These are phyloP conservation scores for Ceratocystis diversiconidia DNA, from an alignment of 2,329 filamentous ascomycete species.

Conservation along the genomic window DNA sequence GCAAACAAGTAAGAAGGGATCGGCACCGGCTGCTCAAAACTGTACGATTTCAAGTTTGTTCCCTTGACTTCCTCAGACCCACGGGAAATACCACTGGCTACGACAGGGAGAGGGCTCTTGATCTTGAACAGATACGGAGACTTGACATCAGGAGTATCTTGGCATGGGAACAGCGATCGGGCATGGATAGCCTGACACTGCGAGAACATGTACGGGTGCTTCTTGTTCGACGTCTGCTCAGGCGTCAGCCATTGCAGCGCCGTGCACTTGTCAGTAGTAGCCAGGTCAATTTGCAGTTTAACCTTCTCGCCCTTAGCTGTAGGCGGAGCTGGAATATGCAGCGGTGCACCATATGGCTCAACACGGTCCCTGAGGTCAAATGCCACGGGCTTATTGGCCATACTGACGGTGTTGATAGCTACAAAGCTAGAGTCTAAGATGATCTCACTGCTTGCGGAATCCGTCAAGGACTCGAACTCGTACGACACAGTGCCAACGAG, in stretches of 20 bases:
- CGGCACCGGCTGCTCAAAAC: slow-evolving; percentile 78
- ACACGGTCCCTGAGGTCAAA: slow-evolving; percentile 58
- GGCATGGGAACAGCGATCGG: slow-evolving; percentile 85
- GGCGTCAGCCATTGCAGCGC: slow-evolving; percentile 92
- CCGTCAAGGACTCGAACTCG: slow-evolving; percentile 61
- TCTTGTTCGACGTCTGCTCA: slow-evolving; percentile 87
- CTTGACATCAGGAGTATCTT: slow-evolving; percentile 95
- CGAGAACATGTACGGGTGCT: slow-evolving; percentile 94
- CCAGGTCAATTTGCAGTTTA: slow-evolving; percentile 49
- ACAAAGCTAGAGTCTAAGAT: slow-evolving; percentile 81
- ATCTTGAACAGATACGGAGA: slow-evolving; percentile 87
- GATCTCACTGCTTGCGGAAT: slow-evolving; percentile 59
- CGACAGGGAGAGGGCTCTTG: slow-evolving; percentile 72
- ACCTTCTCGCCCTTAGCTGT: slow-evolving; percentile 38
- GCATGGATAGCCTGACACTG: slow-evolving; percentile 96
- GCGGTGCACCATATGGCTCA: slow-evolving; percentile 61
- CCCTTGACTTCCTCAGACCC: slow-evolving; percentile 33
- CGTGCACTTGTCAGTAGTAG: slow-evolving; percentile 78
- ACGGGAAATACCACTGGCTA: slow-evolving; percentile 66
- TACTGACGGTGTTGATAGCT: slow-evolving; percentile 54
- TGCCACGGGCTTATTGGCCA: slow-evolving; percentile 47
- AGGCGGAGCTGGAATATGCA: slow-evolving; percentile 48
- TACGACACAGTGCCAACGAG: slow-evolving; percentile 66
- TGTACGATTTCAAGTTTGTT: slow-evolving; percentile 53
- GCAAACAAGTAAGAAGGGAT: slow-evolving; percentile 93